These are phyloP conservation scores for Ogataea pilisensis DNA, from an alignment of 805 yeast genomes.

Conservation along the genomic window DNA sequence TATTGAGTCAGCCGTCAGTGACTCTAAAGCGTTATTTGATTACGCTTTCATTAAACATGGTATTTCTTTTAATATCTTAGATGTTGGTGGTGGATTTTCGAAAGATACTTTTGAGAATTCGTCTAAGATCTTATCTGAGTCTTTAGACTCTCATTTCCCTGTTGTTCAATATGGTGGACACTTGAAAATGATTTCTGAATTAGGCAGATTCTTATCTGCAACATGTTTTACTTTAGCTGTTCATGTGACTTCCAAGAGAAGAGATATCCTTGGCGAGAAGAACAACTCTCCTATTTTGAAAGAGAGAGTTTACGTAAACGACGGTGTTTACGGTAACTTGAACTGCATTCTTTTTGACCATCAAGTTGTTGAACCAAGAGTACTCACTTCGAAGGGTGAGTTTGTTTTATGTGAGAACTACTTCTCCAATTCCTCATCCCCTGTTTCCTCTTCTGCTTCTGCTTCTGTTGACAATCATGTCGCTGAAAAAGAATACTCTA, in stretches of 20 bases:
- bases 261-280: conserved; percentile 11
- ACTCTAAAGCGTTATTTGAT: conserved; percentile 66
- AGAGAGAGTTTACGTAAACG: conserved; percentile 83
- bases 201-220: conserved; percentile 88
- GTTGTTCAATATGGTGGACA: conserved; percentile 23
- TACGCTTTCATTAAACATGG: conserved; percentile 43
- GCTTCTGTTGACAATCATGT: no score
- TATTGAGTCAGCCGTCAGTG: conserved; percentile 65
- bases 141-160: conserved; percentile 62
- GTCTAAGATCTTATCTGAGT: conserved; percentile 50
- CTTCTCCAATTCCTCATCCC: conserved; percentile 6
- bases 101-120: conserved; percentile 53
- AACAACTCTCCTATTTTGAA: conserved; percentile 22
- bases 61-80: conserved; percentile 47
- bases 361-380: conserved; percentile 69
- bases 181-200: conserved; percentile 74
- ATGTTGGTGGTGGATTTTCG: conserved; percentile 93
- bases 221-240: conserved; percentile 81
- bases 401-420: conserved; percentile 23
- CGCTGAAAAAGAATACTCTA: conserved; percentile 48
- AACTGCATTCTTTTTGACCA: conserved; percentile 93
- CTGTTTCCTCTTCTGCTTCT: no score
- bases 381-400: conserved; percentile 51
- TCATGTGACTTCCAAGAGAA: conserved; percentile 80
- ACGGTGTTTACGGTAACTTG: conserved; percentile 94